Evolutionary conservation across 2,329 filamentous ascomycete genomes (phyloP).

Genomic region (Diaporthe sp.): DNA sequence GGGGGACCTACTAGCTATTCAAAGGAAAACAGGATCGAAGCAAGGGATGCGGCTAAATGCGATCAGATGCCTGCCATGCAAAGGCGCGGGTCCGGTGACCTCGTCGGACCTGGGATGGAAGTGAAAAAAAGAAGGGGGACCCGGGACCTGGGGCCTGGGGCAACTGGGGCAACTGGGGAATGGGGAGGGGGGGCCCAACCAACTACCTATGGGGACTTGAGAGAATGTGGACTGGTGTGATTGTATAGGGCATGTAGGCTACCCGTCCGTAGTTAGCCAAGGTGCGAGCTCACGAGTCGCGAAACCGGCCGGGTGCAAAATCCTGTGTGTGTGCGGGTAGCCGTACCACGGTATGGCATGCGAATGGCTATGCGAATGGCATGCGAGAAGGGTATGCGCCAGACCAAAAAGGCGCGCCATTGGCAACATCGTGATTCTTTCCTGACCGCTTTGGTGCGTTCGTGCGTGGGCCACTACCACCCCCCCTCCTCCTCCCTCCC

Average conservation of each 20-base stretch:
- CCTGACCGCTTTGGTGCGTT: constrained; percentile 30
- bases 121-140: neutral
- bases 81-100: constrained; percentile 29
- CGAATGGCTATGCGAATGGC: constrained; percentile 1
- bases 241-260: neutral
- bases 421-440: neutral
- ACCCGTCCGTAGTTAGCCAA: constrained; percentile 1
- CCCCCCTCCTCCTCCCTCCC: neutral
- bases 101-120: constrained; percentile 2
- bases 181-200: neutral
- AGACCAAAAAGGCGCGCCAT: neutral
- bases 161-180: neutral
- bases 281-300: constrained; percentile 18
- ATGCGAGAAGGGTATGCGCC: constrained; percentile 3
- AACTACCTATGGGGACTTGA: constrained; percentile 4
- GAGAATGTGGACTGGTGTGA: constrained; percentile 13
- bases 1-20: constrained; percentile 17
- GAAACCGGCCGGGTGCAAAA: constrained; percentile 5
- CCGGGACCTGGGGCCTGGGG: constrained; percentile 2
- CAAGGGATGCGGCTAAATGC: constrained; percentile 31
- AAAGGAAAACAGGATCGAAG: constrained; percentile 30
- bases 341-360: constrained; percentile 8
- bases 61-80: constrained; percentile 29
- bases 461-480: neutral
- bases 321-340: neutral